These are phyloP conservation scores for Peribolospora baueri DNA, from an alignment of 768 basidiomycete genomes.

Conservation along the genomic window DNA sequence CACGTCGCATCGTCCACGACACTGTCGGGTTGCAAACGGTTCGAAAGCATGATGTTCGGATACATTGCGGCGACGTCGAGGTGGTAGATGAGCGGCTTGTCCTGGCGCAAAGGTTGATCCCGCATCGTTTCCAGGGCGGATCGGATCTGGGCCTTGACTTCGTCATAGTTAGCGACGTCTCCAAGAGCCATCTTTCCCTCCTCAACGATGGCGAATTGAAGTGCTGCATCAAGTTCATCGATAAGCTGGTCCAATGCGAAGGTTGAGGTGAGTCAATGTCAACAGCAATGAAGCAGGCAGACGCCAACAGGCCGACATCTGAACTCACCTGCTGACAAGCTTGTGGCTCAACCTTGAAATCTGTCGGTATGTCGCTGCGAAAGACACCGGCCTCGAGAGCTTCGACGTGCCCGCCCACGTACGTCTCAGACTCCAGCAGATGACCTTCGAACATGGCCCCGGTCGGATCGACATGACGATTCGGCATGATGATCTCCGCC, in stretches of 20 bases:
- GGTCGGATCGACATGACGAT: slow-evolving; percentile 77
- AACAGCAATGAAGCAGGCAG: background rate
- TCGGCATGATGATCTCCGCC: slow-evolving; percentile 86
- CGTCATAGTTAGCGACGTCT: slow-evolving; percentile 78
- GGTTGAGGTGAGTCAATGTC: background rate
- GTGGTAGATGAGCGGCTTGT: slow-evolving; percentile 92
- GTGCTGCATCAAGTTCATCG: slow-evolving; percentile 72
- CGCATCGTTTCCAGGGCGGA: slow-evolving; percentile 63
- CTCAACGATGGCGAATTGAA: slow-evolving; percentile 64
- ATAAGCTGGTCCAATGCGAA: slow-evolving; percentile 37
- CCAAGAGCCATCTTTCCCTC: slow-evolving; percentile 54
- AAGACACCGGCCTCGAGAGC: slow-evolving; percentile 96
- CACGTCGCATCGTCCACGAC: slow-evolving; percentile 90
- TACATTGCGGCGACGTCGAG: slow-evolving; percentile 99
- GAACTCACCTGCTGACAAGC: slow-evolving; percentile 52
- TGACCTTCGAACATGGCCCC: slow-evolving; percentile 88
- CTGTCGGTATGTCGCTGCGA: slow-evolving; percentile 74
- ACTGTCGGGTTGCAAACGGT: slow-evolving; percentile 91
- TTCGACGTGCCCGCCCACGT: slow-evolving; percentile 96
- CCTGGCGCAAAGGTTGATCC: slow-evolving; percentile 64
- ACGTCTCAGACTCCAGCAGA: slow-evolving; percentile 87
- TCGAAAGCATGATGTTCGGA: slow-evolving; percentile 99
- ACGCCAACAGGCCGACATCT: too few relatives aligned
- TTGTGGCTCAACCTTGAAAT: slow-evolving; percentile 78
- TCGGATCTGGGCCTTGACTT: slow-evolving; percentile 58